Percentiles rank a stretch among this genome's conserved stretches.
Evolutionary conservation across 257 asterid genomes (phyloP).

Genomic region (Coffea canephora): DNA sequence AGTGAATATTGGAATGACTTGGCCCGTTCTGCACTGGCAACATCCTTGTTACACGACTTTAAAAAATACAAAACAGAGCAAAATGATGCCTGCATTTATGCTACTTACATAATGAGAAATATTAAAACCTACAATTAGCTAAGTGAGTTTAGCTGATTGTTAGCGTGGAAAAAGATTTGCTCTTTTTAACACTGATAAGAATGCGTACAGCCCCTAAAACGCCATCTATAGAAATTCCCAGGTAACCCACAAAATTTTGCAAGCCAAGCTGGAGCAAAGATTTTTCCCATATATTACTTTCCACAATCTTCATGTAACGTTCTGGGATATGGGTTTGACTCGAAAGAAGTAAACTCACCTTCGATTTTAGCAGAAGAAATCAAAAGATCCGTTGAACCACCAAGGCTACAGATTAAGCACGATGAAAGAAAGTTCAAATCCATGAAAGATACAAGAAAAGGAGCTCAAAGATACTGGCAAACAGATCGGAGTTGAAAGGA

Average conservation of each 20-base stretch:
- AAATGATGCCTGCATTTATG: too few species aligned
- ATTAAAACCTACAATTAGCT: too few species aligned
- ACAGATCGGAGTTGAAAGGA: background rate
- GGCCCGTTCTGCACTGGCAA: too few species aligned
- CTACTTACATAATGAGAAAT: too few species aligned
- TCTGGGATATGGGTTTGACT: background rate
- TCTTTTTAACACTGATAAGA: background rate
- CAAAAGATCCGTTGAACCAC: background rate
- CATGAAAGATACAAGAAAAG: background rate
- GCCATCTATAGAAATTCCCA: background rate
- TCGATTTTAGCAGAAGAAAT: background rate
- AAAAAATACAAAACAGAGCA: too few species aligned
- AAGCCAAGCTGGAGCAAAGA: background rate
- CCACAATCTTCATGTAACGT: too few species aligned
- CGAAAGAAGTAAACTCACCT: conserved; percentile 2
- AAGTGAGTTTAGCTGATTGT: background rate
- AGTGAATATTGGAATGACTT: too few species aligned
- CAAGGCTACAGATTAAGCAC: too few species aligned
- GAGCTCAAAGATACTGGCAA: background rate
- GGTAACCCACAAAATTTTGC: background rate
- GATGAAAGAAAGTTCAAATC: background rate
- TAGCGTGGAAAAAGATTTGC: background rate
- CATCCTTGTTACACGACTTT: too few species aligned
- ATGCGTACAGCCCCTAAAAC: background rate
- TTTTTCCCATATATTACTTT: too few species aligned